Conservation (phyloP, 495 filamentous ascomycete species). For the Aspergillus steynii region DNA sequence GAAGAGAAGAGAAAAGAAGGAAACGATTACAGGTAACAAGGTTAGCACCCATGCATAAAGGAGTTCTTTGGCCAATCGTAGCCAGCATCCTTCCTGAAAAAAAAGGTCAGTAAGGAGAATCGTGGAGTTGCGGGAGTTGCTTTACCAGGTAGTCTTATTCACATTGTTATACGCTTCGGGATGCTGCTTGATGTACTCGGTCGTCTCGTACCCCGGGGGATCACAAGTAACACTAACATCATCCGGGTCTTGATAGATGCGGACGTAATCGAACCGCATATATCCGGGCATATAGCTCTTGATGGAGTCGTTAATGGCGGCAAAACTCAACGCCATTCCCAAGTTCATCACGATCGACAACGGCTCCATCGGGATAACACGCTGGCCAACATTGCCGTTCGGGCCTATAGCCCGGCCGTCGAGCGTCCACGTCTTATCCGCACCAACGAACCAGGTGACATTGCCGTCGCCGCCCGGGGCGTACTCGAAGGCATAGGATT, state of each 20-base stretch:
- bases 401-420: slow-evolving; percentile 64
- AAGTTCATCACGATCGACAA: slow-evolving; percentile 71
- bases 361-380: slow-evolving; percentile 68
- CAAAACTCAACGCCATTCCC: slow-evolving; percentile 71
- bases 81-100: slow-evolving; percentile 33
- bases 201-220: slow-evolving; percentile 68
- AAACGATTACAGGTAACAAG: neutral
- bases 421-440: slow-evolving; percentile 65
- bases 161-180: slow-evolving; percentile 61
- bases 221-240: slow-evolving; percentile 67
- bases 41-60: slow-evolving; percentile 45
- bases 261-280: slow-evolving; percentile 72
- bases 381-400: slow-evolving; percentile 73
- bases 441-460: slow-evolving; percentile 69
- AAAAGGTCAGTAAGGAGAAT: slow-evolving; percentile 15
- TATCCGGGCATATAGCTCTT: slow-evolving; percentile 61
- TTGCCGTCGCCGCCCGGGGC: slow-evolving; percentile 59
- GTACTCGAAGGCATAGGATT: slow-evolving; percentile 75
- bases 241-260: slow-evolving; percentile 70
- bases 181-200: slow-evolving; percentile 68
- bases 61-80: slow-evolving; percentile 53
- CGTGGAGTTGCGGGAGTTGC: neutral
- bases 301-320: slow-evolving; percentile 58
- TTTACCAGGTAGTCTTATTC: slow-evolving; percentile 58
- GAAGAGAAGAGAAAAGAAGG: neutral